Evolutionary conservation across 2,329 filamentous ascomycete genomes (phyloP).

Genomic region (Gremmenia infestans): DNA sequence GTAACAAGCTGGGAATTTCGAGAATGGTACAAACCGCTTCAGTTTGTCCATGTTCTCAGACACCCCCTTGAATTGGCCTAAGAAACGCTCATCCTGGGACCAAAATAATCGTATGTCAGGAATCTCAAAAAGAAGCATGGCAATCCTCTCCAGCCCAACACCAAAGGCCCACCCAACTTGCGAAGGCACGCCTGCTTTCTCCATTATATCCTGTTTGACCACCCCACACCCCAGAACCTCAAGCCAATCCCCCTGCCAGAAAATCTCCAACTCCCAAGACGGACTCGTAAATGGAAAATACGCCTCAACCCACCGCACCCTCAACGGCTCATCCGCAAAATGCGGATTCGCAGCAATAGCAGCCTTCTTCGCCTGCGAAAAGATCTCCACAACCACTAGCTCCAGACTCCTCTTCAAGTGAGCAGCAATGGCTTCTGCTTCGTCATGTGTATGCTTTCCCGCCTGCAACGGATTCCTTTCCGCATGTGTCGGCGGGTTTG

Average conservation of each 20-base stretch:
- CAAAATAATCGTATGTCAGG: conserved; percentile 96
- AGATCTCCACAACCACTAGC: conserved; percentile 83
- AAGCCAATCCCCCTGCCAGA: conserved; percentile 91
- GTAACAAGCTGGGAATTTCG: conserved; percentile 81
- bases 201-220: conserved; percentile 75
- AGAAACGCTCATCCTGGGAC: conserved; percentile 79
- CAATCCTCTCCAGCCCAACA: conserved; percentile 86
- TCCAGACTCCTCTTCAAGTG: conserved; percentile 90
- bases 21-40: conserved; percentile 76
- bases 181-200: conserved; percentile 67
- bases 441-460: conserved; percentile 62
- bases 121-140: conserved; percentile 95
- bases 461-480: conserved; percentile 80
- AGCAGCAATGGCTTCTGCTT: conserved; percentile 74
- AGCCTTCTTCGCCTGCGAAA: conserved; percentile 69
- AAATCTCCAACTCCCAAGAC: conserved; percentile 93
- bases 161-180: conserved; percentile 94
- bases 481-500: conserved; percentile 70
- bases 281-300: conserved; percentile 97
- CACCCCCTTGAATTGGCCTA: conserved; percentile 73
- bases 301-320: conserved; percentile 90
- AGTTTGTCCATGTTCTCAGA: conserved; percentile 45
- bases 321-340: conserved; percentile 64
- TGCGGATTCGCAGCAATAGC: conserved; percentile 46
- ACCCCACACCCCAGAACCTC: conserved; percentile 93